Evolutionary conservation across 2,329 filamentous ascomycete genomes (phyloP).

Genomic region (Leptodontidium sp.): DNA sequence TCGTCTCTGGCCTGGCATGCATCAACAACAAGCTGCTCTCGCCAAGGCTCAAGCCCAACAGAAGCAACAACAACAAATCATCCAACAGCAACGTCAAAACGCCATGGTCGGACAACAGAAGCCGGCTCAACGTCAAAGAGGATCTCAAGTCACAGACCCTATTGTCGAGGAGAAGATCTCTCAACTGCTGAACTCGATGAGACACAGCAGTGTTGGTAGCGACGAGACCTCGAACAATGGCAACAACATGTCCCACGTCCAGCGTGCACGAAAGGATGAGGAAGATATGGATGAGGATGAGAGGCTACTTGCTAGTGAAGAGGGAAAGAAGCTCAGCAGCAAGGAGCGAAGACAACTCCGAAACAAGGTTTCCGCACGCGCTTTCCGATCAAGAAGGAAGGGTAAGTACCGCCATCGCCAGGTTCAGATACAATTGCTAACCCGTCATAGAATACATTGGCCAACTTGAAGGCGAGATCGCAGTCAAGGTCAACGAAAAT

Average conservation of each 20-base stretch:
- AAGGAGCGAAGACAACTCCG: constrained; percentile 97
- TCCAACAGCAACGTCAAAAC: constrained; percentile 61
- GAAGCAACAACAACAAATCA: constrained; percentile 69
- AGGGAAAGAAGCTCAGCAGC: constrained; percentile 98
- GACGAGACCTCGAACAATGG: constrained; percentile 57
- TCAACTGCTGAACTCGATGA: constrained; percentile 91
- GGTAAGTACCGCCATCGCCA: constrained; percentile 64
- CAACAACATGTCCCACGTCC: constrained; percentile 67
- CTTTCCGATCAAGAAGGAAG: constrained; percentile 97
- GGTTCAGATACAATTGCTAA: constrained; percentile 55
- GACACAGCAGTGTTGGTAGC: constrained; percentile 66
- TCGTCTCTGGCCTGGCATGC: constrained; percentile 91
- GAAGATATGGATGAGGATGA: constrained; percentile 99
- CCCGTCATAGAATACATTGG: constrained; percentile 85
- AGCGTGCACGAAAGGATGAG: constrained; percentile 87
- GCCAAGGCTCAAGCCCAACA: constrained; percentile 77
- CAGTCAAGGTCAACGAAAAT: constrained; percentile 82
- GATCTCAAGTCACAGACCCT: constrained; percentile 62
- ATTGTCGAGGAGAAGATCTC: constrained; percentile 92
- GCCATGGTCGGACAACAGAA: constrained; percentile 52
- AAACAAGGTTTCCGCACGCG: constrained; percentile 98
- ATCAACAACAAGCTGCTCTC: constrained; percentile 85
- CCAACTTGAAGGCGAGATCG: constrained; percentile 90
- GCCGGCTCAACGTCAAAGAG: constrained; percentile 51
- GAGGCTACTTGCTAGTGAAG: constrained; percentile 90